Base-by-base conservation (phyloP, 1,284 basidiomycete species). In the Phellopilus nigrolimitatus region DNA sequence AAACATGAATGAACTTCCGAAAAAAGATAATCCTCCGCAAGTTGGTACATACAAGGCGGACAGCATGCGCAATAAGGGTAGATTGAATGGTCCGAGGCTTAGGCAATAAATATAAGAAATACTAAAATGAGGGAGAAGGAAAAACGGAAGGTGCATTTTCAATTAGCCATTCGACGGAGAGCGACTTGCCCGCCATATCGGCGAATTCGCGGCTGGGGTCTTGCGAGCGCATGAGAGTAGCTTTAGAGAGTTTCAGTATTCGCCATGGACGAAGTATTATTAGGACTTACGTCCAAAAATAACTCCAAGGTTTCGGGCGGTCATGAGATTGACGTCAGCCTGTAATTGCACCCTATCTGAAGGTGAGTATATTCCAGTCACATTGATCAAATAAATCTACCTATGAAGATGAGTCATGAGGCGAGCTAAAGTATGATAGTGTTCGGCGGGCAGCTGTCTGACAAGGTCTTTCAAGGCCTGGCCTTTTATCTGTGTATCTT, bases 171-270 rank as follows among this genome's bases (percentile, higher is more conserved):
- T 95, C 90, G 51, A 97, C 76, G 58, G 89, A 86, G 57, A 95
- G 78, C 8, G 94, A 91, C 69, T 95, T 97, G 56, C 92, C 91
- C 9, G 92, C 94, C 92, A 95, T 95, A 65, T 98, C 94, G 56
- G 85, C 88, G 71, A 97, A 97, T 68, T 98, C 95, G 30, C 90
- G 82, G 33, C 79, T 77, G 4, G 90, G 85, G 64, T 95, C 88
- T 28, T 79, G 77, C 1, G 93, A 95, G 55, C 91, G 83, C 83
- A 98, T 91, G 19, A 98, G 74, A 0, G 95, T 99, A 5, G 95
- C 93, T 97, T 62, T 6, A 56, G 59, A 48, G 28, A 30, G 59
- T 43, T n/a, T 37, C 28, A 12, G 21, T 15, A 43, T 45, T 17
- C 38, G 28, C n/a, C 54, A 17, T 21, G 39, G 49, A 34, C 43